Percentiles rank a stretch among this genome's conserved stretches.
Evolutionary conservation across 768 basidiomycete genomes (phyloP).

Genomic region (Vararia minispora): DNA sequence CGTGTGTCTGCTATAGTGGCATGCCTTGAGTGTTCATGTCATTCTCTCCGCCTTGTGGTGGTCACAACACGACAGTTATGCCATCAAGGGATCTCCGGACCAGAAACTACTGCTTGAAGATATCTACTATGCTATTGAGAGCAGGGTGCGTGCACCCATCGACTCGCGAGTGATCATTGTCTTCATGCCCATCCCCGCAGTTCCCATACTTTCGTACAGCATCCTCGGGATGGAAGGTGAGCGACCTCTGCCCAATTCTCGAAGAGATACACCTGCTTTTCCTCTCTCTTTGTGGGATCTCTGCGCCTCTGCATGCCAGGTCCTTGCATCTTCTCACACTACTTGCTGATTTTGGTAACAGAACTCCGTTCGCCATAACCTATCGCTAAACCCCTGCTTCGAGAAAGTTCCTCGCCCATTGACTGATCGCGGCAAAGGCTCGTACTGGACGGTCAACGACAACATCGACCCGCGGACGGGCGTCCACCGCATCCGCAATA

Average conservation of each 20-base stretch:
- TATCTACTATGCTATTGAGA: slow-evolving; percentile 88
- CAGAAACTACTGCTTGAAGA: slow-evolving; percentile 80
- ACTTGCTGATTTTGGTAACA: slow-evolving; percentile 20
- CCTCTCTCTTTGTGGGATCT: slow-evolving; percentile 14
- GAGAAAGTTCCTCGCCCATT: slow-evolving; percentile 87
- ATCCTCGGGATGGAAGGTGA: slow-evolving; percentile 87
- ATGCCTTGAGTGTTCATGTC: slow-evolving; percentile 7
- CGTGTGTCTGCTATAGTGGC: no score
- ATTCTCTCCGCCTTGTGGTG: slow-evolving; percentile 4
- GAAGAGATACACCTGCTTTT: slow-evolving; percentile 25
- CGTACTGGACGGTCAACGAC: slow-evolving; percentile 89
- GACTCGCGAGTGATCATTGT: slow-evolving; percentile 2
- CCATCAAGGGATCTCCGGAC: slow-evolving; percentile 85
- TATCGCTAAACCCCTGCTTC: slow-evolving; percentile 84
- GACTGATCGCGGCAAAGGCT: slow-evolving; percentile 84
- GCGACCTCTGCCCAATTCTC: slow-evolving; percentile 19
- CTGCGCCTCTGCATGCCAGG: slow-evolving; percentile 10
- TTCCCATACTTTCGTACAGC: slow-evolving; percentile 85
- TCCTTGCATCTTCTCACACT: slow-evolving; percentile 1
- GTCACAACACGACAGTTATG: slow-evolving; percentile 44
- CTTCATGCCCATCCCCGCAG: slow-evolving; percentile 26
- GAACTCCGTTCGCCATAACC: slow-evolving; percentile 88
- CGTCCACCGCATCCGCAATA: slow-evolving; percentile 81
- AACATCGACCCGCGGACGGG: slow-evolving; percentile 84
- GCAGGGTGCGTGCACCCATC: slow-evolving; percentile 46